Conservation (phyloP, 1,284 basidiomycete genomes). For the Trametes hirsuta region DNA sequence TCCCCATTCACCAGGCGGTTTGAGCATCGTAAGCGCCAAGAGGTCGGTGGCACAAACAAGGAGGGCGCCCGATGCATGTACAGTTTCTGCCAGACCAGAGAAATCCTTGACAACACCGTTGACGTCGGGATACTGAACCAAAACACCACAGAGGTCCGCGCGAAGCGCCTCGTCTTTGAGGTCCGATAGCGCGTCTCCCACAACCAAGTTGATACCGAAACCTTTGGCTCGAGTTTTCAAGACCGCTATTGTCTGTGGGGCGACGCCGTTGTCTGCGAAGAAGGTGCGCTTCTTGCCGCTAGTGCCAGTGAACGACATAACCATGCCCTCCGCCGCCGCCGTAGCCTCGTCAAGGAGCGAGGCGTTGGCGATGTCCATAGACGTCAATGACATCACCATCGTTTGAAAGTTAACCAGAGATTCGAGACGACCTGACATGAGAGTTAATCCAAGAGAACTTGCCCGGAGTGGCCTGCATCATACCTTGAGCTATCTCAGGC, state of each 20-base stretch:
- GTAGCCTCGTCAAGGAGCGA: slow-evolving; percentile 93
- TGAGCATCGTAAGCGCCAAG: slow-evolving; percentile 90
- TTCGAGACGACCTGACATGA: slow-evolving; percentile 79
- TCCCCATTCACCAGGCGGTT: slow-evolving; percentile 98
- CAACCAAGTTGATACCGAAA: slow-evolving; percentile 82
- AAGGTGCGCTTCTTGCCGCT: slow-evolving; percentile 83
- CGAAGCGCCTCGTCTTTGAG: slow-evolving; percentile 57
- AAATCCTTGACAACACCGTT: slow-evolving; percentile 87
- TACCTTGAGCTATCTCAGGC: slow-evolving; percentile 92
- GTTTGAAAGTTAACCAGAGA: slow-evolving; percentile 98
- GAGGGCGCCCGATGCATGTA: slow-evolving; percentile 80
- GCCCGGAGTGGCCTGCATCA: slow-evolving; percentile 4
- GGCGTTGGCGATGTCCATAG: slow-evolving; percentile 94
- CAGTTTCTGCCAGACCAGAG: slow-evolving; percentile 63
- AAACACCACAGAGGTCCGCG: slow-evolving; percentile 80
- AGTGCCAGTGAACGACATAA: slow-evolving; percentile 73
- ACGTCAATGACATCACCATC: slow-evolving; percentile 93
- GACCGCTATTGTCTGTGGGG: slow-evolving; percentile 88
- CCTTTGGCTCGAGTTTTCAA: slow-evolving; percentile 88
- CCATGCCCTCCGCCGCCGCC: slow-evolving; percentile 92
- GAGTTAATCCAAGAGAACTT: slow-evolving; percentile 8
- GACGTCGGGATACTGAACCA: slow-evolving; percentile 93
- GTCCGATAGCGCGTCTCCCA: slow-evolving; percentile 62
- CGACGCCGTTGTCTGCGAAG: slow-evolving; percentile 81
- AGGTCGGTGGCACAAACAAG: slow-evolving; percentile 91